Base-by-base conservation (phyloP, 1,284 basidiomycete species). In the Gastroboletus turbinatus region DNA sequence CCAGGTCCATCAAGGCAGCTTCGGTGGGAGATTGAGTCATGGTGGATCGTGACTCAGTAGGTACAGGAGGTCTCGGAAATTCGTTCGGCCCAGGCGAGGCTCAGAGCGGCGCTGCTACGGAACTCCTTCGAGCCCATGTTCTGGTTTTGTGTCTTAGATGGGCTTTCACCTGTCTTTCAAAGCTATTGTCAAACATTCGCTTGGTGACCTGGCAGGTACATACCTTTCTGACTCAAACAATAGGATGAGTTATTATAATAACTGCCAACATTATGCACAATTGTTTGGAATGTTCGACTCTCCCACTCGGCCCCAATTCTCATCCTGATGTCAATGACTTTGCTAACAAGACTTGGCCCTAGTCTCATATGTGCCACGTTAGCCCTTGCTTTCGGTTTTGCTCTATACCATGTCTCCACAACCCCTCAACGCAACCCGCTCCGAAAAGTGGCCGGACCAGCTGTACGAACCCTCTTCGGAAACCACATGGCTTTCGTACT, bases 371-470 rank as follows among this genome's bases (percentile, higher is more conserved):
- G 56, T 66, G 65, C 68, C 56, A 42, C 54, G 14, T 9, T 61
- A 14, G 43, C 58, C 33, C 56, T 74, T 7, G 52, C 73, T 14
- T 47, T 67, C 8, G 57, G 65, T 21, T 46, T 67, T 4, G 33
- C 63, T 14, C 52, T 74, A 33, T 70, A 69, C 47, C 62, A 65
- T 52, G 62, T 72, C 21, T 63, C 79, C 36, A 65, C 83, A 38
- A 65, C 70, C 16, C 78, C 81, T 0, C 72, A 67, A 50, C 74
- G 71, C 60, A 85, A 84, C 61, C 78, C 85, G 14, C 73, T 88
- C 23, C 72, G 73, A 36, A 72, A 70, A 39, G 70, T 90, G 40
- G 80, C 82, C 39, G 87, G 87, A 23, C 88, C 88, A 14, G 80
- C 81, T 1, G 70, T 77, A 2, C 69, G 63, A 2, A 71, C 74